Evolutionary conservation across 257 asterid genomes (phyloP).

Genomic region (Nicotiana otophora): DNA sequence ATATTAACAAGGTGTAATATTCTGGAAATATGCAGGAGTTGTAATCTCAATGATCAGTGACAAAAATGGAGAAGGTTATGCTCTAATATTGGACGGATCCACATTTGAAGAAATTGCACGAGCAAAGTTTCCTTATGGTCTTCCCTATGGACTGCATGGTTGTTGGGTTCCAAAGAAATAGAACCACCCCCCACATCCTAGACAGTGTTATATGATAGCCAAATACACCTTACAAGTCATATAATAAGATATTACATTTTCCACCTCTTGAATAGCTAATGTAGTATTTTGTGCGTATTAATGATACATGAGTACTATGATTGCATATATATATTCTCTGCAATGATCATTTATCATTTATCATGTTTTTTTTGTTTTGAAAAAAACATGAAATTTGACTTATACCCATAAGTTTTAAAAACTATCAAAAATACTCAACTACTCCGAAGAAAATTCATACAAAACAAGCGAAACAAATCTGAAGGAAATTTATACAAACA

Average conservation of each 20-base stretch:
- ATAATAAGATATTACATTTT: neutral
- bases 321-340: neutral
- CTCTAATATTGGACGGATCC: slow-evolving; percentile 69
- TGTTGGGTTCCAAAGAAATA: slow-evolving; percentile 78
- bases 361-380: too few relatives aligned
- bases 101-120: slow-evolving; percentile 88
- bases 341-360: neutral
- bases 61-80: slow-evolving; percentile 83
- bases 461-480: too few relatives aligned
- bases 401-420: too few relatives aligned
- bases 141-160: slow-evolving; percentile 96
- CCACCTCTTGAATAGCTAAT: neutral
- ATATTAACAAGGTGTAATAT: neutral
- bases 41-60: slow-evolving; percentile 79
- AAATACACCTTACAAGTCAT: neutral
- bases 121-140: slow-evolving; percentile 93
- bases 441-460: too few relatives aligned
- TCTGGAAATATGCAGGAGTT: slow-evolving; percentile 45
- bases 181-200: neutral
- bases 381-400: too few relatives aligned
- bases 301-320: too few relatives aligned
- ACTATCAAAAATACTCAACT: too few relatives aligned
- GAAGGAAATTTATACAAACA: too few relatives aligned
- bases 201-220: neutral
- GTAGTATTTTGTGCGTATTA: neutral